phyloP scores from a whole-genome alignment of 768 basidiomycete species.

The Saitozyma podzolica region DNA sequence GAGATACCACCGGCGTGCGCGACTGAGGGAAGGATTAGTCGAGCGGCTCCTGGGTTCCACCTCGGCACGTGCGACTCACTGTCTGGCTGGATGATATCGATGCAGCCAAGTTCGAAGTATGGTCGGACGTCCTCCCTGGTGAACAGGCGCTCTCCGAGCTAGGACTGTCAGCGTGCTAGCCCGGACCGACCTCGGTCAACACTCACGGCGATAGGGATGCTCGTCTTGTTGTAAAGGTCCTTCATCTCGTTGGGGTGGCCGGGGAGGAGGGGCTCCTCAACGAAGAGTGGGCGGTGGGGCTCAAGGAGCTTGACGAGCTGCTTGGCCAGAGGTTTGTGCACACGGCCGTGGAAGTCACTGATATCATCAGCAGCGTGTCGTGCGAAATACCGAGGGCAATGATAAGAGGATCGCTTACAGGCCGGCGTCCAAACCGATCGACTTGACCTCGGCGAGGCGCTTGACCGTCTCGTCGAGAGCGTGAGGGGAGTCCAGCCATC shows the following conservation, averaged over 20 bases:
- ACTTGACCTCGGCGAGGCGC: constrained; percentile 45
- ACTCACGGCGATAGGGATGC: constrained; percentile 47
- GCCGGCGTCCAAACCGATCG: constrained; percentile 48
- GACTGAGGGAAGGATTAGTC: constrained; percentile 22
- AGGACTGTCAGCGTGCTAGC: not conserved
- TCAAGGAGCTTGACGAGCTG: constrained; percentile 46
- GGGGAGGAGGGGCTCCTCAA: constrained; percentile 49
- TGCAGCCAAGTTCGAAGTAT: constrained; percentile 48
- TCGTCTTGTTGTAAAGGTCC: constrained; percentile 45
- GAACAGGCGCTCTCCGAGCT: constrained; percentile 47
- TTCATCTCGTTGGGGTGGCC: constrained; percentile 48
- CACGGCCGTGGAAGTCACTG: constrained; percentile 51
- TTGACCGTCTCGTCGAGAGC: constrained; percentile 48
- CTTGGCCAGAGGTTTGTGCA: constrained; percentile 51
- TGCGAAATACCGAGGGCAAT: not conserved
- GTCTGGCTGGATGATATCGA: constrained; percentile 45
- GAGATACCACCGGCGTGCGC: constrained; percentile 50
- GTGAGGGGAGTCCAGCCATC: constrained; percentile 50
- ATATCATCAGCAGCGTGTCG: not conserved
- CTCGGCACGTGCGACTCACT: not conserved
- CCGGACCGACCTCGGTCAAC: not conserved
- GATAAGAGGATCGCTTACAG: constrained; percentile 24
- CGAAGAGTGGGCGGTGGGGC: constrained; percentile 50
- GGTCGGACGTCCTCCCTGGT: constrained; percentile 47
- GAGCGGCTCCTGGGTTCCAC: too few relatives aligned